Percentiles rank a stretch among this genome's conserved stretches.
Conservation (phyloP, 345 rosid species). For the Rhodamnia rubescens region DNA sequence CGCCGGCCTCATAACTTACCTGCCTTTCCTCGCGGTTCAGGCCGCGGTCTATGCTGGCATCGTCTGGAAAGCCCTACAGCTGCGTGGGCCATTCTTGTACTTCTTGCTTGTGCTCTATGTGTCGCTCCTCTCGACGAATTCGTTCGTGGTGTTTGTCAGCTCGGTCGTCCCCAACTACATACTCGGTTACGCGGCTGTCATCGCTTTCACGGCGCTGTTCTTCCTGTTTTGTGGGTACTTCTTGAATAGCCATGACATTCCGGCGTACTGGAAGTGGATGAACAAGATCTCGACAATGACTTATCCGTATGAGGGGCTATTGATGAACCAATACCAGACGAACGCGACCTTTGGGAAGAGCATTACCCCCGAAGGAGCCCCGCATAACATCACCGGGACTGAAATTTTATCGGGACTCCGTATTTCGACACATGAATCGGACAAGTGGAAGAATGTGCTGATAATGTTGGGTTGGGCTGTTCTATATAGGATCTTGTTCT, state of each 20-base stretch:
- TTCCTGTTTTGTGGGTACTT: constrained; percentile 67
- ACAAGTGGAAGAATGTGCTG: constrained; percentile 38
- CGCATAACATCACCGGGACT: constrained; percentile 6
- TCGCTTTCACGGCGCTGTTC: constrained; percentile 56
- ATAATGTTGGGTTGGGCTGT: constrained; percentile 53
- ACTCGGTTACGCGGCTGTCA: constrained; percentile 53
- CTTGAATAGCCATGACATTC: constrained; percentile 41
- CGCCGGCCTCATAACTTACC: constrained; percentile 50
- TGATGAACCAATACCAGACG: constrained; percentile 58
- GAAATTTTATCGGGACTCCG: constrained; percentile 19
- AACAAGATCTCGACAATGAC: constrained; percentile 63
- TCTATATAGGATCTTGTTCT: constrained; percentile 46
- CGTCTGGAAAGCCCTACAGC: constrained; percentile 42
- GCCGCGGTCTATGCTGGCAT: constrained; percentile 41
- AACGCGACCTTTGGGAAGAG: neutral
- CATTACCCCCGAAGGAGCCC: neutral
- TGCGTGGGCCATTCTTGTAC: constrained; percentile 36
- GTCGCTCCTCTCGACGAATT: constrained; percentile 59
- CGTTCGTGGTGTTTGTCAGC: constrained; percentile 64
- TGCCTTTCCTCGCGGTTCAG: constrained; percentile 48
- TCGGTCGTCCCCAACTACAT: constrained; percentile 59
- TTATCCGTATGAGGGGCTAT: constrained; percentile 52
- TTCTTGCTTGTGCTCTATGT: constrained; percentile 45
- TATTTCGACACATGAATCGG: constrained; percentile 13
- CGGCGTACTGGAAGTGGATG: constrained; percentile 52